phyloP scores from a whole-genome alignment of 2,329 filamentous ascomycete species.

The Beauveria rudraprayagi region DNA sequence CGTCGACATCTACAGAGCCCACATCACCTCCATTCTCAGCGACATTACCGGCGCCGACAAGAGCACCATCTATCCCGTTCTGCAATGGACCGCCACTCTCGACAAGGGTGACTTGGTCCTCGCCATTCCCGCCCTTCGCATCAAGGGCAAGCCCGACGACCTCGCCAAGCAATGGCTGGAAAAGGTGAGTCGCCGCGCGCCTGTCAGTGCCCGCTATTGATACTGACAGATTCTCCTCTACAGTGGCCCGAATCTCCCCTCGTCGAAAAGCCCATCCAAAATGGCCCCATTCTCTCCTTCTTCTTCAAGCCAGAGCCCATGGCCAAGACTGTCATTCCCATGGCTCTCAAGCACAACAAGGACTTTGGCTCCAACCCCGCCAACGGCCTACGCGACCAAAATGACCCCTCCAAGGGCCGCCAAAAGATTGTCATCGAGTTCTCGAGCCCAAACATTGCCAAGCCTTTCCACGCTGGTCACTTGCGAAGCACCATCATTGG shows the following conservation, averaged over 20 bases:
- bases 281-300: slow-evolving; percentile 67
- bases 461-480: slow-evolving; percentile 75
- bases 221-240: background rate
- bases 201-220: slow-evolving; percentile 7
- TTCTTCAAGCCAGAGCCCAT: slow-evolving; percentile 68
- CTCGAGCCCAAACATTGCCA: slow-evolving; percentile 79
- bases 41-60: slow-evolving; percentile 16
- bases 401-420: slow-evolving; percentile 49
- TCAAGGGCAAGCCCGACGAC: slow-evolving; percentile 63
- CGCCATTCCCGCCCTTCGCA: slow-evolving; percentile 68
- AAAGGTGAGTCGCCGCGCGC: slow-evolving; percentile 36
- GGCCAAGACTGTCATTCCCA: slow-evolving; percentile 57
- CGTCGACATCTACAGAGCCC: slow-evolving; percentile 12
- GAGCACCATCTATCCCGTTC: slow-evolving; percentile 58
- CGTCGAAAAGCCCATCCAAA: slow-evolving; percentile 59
- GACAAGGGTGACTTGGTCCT: slow-evolving; percentile 79
- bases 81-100: slow-evolving; percentile 71
- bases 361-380: slow-evolving; percentile 56
- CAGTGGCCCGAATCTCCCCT: slow-evolving; percentile 69
- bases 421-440: slow-evolving; percentile 71
- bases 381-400: slow-evolving; percentile 52
- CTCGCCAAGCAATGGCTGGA: slow-evolving; percentile 53
- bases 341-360: slow-evolving; percentile 53
- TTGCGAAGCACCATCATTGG: slow-evolving; percentile 73
- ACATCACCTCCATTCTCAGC: slow-evolving; percentile 27